Conservation (phyloP, 2,329 filamentous ascomycete species). For the Didymella pomorum region DNA sequence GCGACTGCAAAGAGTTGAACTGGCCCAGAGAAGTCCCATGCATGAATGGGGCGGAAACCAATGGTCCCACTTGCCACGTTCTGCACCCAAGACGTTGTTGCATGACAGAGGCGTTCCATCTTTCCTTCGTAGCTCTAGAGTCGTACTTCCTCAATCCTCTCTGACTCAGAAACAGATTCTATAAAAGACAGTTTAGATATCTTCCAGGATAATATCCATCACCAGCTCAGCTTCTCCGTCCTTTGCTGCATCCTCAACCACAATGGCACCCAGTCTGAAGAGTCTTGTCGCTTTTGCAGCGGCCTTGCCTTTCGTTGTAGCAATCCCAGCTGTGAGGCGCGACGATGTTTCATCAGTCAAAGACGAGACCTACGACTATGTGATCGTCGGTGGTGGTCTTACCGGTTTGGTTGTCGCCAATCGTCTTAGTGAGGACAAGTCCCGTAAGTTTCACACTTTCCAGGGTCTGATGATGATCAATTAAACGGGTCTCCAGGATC, state of each 20-base stretch:
- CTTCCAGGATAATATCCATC: neutral
- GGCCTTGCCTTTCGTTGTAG: conserved; percentile 4
- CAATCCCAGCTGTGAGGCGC: neutral
- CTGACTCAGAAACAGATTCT: conserved; percentile 7
- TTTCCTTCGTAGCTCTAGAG: conserved; percentile 10
- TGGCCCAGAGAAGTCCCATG: conserved; percentile 2
- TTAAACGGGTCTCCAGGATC: conserved; percentile 14
- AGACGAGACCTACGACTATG: conserved; percentile 30
- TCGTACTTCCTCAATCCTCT: conserved; percentile 1
- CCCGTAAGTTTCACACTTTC: conserved; percentile 10
- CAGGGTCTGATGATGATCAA: neutral
- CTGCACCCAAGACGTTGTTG: neutral
- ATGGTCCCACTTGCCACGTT: conserved; percentile 4
- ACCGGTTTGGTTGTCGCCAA: conserved; percentile 33
- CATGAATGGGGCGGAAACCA: neutral
- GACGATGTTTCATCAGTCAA: conserved; percentile 6
- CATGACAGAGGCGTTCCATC: conserved; percentile 5
- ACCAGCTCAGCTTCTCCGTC: neutral
- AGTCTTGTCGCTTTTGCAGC: conserved; percentile 9
- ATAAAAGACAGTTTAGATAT: conserved; percentile 1
- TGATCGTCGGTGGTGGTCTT: conserved; percentile 37
- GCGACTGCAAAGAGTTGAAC: neutral
- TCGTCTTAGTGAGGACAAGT: conserved; percentile 28
- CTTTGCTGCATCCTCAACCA: neutral
- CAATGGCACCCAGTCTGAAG: conserved; percentile 15